Conservation (phyloP, 164 flowering plant genomes). For the Sedum album region DNA sequence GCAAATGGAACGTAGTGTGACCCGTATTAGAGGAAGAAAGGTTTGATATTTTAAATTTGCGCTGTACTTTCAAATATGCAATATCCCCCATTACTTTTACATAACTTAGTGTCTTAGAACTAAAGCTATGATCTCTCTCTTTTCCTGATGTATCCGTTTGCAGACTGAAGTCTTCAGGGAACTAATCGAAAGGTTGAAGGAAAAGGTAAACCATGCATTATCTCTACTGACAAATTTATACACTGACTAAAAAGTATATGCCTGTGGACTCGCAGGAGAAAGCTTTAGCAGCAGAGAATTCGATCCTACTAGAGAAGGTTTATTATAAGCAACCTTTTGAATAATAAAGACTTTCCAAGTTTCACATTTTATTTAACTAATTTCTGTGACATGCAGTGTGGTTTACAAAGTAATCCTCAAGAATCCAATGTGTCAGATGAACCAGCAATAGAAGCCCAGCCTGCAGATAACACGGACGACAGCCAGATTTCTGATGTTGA, state of each 20-base stretch:
- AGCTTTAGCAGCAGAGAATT: constrained; percentile 54
- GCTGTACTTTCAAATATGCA: too few species aligned
- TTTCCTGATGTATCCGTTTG: background rate
- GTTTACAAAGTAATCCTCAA: constrained; percentile 11
- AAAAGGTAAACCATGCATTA: constrained; percentile 38
- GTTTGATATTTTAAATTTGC: background rate
- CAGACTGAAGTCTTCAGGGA: constrained; percentile 61
- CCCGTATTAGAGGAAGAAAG: background rate
- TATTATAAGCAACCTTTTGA: background rate
- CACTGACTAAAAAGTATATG: background rate
- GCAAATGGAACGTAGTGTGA: constrained; percentile 18
- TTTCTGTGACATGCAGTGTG: constrained; percentile 24
- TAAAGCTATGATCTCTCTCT: background rate
- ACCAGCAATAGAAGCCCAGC: constrained; percentile 11
- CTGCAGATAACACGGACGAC: constrained; percentile 19
- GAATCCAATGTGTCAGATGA: constrained; percentile 7
- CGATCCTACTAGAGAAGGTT: constrained; percentile 45
- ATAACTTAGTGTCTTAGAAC: background rate
- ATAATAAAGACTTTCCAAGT: background rate
- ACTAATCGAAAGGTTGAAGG: constrained; percentile 48
- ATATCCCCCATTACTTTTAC: background rate
- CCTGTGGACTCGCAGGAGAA: constrained; percentile 43
- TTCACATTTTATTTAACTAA: background rate
- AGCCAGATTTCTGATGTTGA: constrained; percentile 61
- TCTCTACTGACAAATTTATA: background rate